A percentile compares a stretch with the other conserved stretches of the same genome.
These are phyloP conservation scores for Paspalum notatum DNA, from an alignment of 176 grass and related monocot genomes.

Conservation along the genomic window DNA sequence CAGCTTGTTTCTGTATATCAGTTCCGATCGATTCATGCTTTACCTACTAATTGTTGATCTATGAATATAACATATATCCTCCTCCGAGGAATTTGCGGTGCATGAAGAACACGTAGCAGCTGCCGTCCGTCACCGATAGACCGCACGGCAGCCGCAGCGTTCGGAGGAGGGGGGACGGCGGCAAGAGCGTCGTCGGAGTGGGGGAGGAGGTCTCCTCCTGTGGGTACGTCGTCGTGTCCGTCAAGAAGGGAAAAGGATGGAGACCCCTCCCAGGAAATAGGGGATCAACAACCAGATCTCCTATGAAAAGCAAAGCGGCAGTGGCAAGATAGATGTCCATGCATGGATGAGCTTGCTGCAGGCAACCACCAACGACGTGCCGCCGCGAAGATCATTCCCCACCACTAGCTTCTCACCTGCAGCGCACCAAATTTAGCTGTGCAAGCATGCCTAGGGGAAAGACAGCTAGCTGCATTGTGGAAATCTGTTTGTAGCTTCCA, in stretches of 20 bases:
- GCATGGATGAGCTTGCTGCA: not conserved
- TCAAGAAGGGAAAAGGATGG: not conserved
- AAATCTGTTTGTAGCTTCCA: not conserved
- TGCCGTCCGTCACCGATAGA: not conserved
- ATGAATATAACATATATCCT: not conserved
- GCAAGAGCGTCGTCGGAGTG: conserved; percentile 12
- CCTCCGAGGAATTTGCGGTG: conserved; percentile 2
- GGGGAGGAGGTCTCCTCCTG: conserved; percentile 10
- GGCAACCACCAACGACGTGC: not conserved
- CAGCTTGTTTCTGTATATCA: conserved; percentile 20
- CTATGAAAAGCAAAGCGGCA: conserved; percentile 17
- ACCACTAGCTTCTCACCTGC: conserved; percentile 19
- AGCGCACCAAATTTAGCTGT: not conserved
- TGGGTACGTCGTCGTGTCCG: not conserved
- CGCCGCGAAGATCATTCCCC: conserved; percentile 23
- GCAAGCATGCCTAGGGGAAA: not conserved
- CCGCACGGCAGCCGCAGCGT: not conserved
- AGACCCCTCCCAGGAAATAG: conserved; percentile 8
- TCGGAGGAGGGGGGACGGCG: conserved; percentile 24
- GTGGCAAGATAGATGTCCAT: not conserved
- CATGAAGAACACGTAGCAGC: conserved; percentile 3
- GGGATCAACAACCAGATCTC: not conserved
- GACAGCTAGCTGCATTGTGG: not conserved
- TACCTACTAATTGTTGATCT: not conserved
- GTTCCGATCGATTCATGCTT: conserved; percentile 14